phyloP scores from a whole-genome alignment of 805 yeast genomes.

The Barnettozyma sucrosica region DNA sequence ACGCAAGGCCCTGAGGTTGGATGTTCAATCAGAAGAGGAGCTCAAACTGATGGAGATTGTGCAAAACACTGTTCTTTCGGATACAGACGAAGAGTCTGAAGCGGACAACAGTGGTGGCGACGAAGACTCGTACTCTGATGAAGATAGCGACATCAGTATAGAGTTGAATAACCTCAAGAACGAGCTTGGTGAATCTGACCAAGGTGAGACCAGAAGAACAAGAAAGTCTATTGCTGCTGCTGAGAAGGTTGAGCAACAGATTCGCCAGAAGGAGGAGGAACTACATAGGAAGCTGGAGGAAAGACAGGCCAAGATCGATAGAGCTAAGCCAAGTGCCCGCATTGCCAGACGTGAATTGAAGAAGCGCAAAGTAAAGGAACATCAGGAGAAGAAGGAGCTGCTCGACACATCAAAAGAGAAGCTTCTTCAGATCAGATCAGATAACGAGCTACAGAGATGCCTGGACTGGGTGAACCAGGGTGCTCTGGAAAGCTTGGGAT shows the following conservation, averaged over 20 bases:
- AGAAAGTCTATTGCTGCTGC: conserved; percentile 24
- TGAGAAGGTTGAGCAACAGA: conserved; percentile 18
- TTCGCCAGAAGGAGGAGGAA: conserved; percentile 11
- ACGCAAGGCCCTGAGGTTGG: conserved; percentile 45
- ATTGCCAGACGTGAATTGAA: conserved; percentile 31
- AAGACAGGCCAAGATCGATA: conserved; percentile 19
- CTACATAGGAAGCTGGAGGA: conserved; percentile 10
- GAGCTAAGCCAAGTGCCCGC: conserved; percentile 31
- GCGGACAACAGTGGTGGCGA: conserved; percentile 12
- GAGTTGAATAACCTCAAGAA: conserved; percentile 9
- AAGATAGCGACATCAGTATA: conserved; percentile 11
- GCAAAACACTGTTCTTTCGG: conserved; percentile 31
- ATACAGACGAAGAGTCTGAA: conserved; percentile 27
- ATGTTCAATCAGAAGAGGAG: conserved; percentile 38
- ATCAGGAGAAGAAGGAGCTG: conserved; percentile 26
- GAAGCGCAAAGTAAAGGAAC: conserved; percentile 29
- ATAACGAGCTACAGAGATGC: conserved; percentile 41
- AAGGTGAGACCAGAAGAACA: conserved; percentile 20
- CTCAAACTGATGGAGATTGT: conserved; percentile 35
- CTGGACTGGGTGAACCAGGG: conserved; percentile 57
- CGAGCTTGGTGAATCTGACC: conserved; percentile 6
- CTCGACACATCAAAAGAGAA: conserved; percentile 24
- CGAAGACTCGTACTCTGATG: conserved; percentile 13
- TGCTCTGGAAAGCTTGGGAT: conserved; percentile 47
- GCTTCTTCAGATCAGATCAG: conserved; percentile 31